Conservation (phyloP, 2,329 filamentous ascomycete genomes). For the Fusarium sacchari region DNA sequence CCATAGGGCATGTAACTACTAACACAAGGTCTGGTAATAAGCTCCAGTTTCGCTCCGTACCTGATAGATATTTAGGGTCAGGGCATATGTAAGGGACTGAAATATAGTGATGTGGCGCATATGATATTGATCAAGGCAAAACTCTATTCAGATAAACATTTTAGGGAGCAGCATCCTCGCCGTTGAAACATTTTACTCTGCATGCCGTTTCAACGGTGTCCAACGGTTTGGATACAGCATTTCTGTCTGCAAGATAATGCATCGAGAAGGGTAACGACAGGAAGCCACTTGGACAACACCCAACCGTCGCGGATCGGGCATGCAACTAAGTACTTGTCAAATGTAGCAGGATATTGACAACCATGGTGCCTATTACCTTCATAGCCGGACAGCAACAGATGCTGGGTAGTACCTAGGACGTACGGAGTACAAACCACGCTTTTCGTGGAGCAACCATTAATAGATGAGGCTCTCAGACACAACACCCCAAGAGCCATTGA, state of each 20-base stretch:
- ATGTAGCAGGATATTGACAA: constrained; percentile 2
- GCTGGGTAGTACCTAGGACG: too few relatives aligned
- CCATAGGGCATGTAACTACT: constrained; percentile 1
- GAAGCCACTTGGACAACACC: constrained; percentile 20
- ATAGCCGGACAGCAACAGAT: constrained; percentile 3
- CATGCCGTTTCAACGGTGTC: constrained; percentile 5
- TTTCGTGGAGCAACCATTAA: constrained; percentile 6
- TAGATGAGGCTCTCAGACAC: background rate
- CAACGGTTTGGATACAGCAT: constrained; percentile 19
- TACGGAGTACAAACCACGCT: background rate
- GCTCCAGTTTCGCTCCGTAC: constrained; percentile 5
- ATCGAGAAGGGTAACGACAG: constrained; percentile 21
- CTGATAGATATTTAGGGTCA: background rate
- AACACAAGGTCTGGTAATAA: constrained; percentile 7
- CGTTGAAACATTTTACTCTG: constrained; percentile 6
- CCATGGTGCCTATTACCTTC: background rate
- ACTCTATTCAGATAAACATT: constrained; percentile 12
- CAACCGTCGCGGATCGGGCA: background rate
- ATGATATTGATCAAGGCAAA: constrained; percentile 7
- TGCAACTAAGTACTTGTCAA: background rate
- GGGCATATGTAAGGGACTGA: background rate
- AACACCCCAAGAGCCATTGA: background rate
- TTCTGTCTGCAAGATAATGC: constrained; percentile 18
- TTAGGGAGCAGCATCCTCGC: background rate
- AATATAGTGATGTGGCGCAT: constrained; percentile 21